phyloP scores from a whole-genome alignment of 1,139 yeast species.

The Lodderomyces jiufengensis region DNA sequence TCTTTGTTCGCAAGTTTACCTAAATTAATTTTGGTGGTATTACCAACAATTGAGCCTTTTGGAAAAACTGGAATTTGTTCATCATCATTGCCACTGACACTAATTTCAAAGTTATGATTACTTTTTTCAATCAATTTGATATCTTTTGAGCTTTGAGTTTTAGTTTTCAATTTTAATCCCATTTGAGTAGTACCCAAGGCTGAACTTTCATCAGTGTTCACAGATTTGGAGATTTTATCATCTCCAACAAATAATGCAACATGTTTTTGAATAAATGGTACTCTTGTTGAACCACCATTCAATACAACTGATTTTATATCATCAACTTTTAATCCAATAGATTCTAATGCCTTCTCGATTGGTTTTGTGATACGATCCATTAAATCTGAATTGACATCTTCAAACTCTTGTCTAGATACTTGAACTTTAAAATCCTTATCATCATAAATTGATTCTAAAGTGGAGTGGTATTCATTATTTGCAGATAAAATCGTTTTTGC shows the following conservation, averaged over 20 bases:
- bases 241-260: constrained; percentile 49
- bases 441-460: constrained; percentile 65
- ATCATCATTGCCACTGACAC: constrained; percentile 29
- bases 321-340: constrained; percentile 24
- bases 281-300: constrained; percentile 90
- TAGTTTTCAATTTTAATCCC: constrained; percentile 55
- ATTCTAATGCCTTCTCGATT: constrained; percentile 48
- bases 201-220: constrained; percentile 94
- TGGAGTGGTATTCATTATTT: constrained; percentile 68
- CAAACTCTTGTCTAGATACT: constrained; percentile 77
- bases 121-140: constrained; percentile 57
- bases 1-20: constrained; percentile 23
- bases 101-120: constrained; percentile 37
- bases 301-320: constrained; percentile 68
- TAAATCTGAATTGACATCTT: constrained; percentile 47
- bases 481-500: constrained; percentile 86
- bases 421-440: constrained; percentile 69
- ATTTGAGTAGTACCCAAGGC: constrained; percentile 84
- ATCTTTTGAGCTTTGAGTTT: constrained; percentile 57
- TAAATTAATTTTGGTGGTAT: constrained; percentile 27
- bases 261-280: constrained; percentile 76
- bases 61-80: constrained; percentile 35
- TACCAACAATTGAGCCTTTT: constrained; percentile 35
- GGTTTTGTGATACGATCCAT: constrained; percentile 51
- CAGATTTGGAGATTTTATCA: constrained; percentile 72